phyloP scores from a whole-genome alignment of 2,329 filamentous ascomycete species.

The Penicillium sp. region DNA sequence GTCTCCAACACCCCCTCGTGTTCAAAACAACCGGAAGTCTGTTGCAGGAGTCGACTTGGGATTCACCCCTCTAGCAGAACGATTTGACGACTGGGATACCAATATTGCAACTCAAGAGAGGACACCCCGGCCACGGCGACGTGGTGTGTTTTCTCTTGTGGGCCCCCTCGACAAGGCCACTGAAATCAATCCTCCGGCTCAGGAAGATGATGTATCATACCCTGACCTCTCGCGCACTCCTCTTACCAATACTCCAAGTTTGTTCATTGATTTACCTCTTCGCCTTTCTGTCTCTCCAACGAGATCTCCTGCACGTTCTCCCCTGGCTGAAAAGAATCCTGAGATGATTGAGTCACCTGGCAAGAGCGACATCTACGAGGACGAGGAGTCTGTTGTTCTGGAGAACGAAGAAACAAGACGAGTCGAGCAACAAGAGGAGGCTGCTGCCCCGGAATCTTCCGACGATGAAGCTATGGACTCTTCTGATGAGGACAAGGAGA shows the following conservation, averaged over 20 bases:
- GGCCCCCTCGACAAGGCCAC: constrained; percentile 21
- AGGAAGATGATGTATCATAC: constrained; percentile 19
- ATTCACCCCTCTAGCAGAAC: constrained; percentile 63
- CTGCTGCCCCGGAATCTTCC: not conserved
- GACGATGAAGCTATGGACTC: constrained; percentile 12
- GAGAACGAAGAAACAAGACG: constrained; percentile 6
- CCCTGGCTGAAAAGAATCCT: constrained; percentile 8
- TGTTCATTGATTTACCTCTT: constrained; percentile 16
- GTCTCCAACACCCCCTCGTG: constrained; percentile 15
- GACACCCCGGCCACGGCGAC: constrained; percentile 27
- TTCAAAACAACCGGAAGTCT: constrained; percentile 13
- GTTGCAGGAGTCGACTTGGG: constrained; percentile 43
- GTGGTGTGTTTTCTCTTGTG: constrained; percentile 37
- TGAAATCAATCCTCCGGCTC: constrained; percentile 8
- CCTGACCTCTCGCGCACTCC: constrained; percentile 21
- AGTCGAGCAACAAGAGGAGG: not conserved
- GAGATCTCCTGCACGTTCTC: not conserved
- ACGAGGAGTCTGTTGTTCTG: constrained; percentile 8
- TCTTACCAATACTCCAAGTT: constrained; percentile 17
- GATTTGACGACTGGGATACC: constrained; percentile 63
- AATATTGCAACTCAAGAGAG: constrained; percentile 51
- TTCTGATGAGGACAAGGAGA: constrained; percentile 31
- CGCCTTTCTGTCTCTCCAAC: not conserved
- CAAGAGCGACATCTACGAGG: constrained; percentile 24
- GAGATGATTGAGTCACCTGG: constrained; percentile 10